A percentile compares a stretch with the other conserved stretches of the same genome.
Conservation (phyloP, 306 rosid genomes). For the Castanea crenata region DNA sequence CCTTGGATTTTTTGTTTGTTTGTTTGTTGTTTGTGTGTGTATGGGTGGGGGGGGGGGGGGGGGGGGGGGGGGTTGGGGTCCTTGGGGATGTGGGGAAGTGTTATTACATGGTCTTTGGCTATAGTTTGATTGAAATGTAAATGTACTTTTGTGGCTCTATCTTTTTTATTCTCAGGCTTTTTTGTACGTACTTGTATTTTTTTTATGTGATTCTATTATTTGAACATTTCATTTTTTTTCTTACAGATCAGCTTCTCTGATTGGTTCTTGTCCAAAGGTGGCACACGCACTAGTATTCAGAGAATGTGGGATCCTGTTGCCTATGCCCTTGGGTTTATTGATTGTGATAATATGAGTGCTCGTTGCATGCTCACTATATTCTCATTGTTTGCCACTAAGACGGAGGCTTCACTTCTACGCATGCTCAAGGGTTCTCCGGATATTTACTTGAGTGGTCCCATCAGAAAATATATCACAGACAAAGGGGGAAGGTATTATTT, state of each 20-base stretch:
- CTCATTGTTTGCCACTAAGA: conserved; percentile 93
- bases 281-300: conserved; percentile 81
- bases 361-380: conserved; percentile 99
- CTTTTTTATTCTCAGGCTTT: conserved; percentile 1
- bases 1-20: too few species aligned
- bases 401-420: conserved; percentile 94
- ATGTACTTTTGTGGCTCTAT: background rate
- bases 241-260: conserved; percentile 94
- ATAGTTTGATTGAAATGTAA: conserved; percentile 2
- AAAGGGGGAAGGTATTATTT: conserved; percentile 83
- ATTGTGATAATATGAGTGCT: conserved; percentile 96
- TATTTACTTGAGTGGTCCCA: conserved; percentile 89
- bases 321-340: conserved; percentile 97
- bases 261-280: conserved; percentile 99
- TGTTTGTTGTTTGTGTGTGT: too few species aligned
- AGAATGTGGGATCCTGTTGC: conserved; percentile 99
- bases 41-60: background rate
- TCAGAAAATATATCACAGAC: conserved; percentile 81
- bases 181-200: conserved; percentile 5
- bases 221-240: conserved; percentile 12
- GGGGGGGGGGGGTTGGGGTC: background rate
- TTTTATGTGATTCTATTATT: conserved; percentile 8
- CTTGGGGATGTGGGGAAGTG: background rate
- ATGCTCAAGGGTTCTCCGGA: conserved; percentile 99
- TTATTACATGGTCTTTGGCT: background rate